Evolutionary conservation across 1,284 basidiomycete genomes (phyloP).

Genomic region (Cryptococcus amylolentus): DNA sequence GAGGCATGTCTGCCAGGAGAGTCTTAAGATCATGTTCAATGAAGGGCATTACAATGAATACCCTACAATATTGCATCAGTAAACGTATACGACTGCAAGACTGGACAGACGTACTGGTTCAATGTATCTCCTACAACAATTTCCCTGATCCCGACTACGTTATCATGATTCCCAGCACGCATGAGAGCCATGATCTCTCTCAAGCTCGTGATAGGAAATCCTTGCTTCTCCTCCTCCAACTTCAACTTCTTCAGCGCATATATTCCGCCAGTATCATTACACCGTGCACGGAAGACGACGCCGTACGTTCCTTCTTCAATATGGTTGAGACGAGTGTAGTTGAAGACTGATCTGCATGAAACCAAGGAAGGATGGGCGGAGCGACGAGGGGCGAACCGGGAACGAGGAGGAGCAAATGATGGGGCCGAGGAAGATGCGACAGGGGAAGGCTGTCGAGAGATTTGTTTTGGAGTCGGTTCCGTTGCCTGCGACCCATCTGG

Average conservation of each 20-base stretch:
- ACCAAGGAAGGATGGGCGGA: conserved; percentile 69
- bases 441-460: conserved; percentile 4
- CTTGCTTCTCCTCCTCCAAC: conserved; percentile 94
- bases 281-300: conserved; percentile 89
- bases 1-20: conserved; percentile 85
- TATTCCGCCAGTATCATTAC: conserved; percentile 88
- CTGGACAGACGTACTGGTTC: conserved; percentile 74
- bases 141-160: conserved; percentile 91
- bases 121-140: conserved; percentile 99
- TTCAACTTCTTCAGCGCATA: conserved; percentile 98
- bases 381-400: conserved; percentile 62
- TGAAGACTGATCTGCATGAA: conserved; percentile 85
- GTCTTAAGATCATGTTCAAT: conserved; percentile 99
- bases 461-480: conserved; percentile 3
- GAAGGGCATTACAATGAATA: conserved; percentile 99
- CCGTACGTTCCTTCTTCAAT: conserved; percentile 99
- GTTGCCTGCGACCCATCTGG: conserved; percentile 1
- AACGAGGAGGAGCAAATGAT: conserved; percentile 26
- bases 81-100: conserved; percentile 3
- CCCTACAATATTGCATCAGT: conserved; percentile 56
- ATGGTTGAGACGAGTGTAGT: conserved; percentile 89
- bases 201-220: conserved; percentile 95
- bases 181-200: conserved; percentile 93
- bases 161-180: conserved; percentile 78
- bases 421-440: conserved; percentile 1